phyloP scores from a whole-genome alignment of 2,329 filamentous ascomycete genomes.

The Mycogone perniciosa region DNA sequence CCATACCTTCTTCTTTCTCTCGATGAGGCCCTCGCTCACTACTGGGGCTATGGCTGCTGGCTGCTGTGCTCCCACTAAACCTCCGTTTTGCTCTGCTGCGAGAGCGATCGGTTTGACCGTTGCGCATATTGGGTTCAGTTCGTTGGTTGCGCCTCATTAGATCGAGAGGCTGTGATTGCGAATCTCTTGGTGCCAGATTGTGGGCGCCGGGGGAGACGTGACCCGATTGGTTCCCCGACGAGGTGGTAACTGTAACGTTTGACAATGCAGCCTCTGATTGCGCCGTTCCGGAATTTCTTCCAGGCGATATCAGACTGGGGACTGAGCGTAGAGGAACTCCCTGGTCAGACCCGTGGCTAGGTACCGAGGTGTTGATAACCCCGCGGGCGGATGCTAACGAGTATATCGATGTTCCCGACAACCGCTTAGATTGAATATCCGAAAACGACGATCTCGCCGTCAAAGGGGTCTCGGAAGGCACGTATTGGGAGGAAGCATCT shows the following conservation, averaged over 20 bases:
- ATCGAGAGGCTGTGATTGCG: constrained; percentile 36
- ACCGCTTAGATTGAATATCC: constrained; percentile 53
- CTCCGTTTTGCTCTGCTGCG: constrained; percentile 66
- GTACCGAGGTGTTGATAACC: constrained; percentile 42
- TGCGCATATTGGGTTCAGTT: constrained; percentile 32
- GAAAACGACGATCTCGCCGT: constrained; percentile 42
- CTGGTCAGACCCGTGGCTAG: constrained; percentile 46
- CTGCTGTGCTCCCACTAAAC: constrained; percentile 74
- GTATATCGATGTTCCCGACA: constrained; percentile 68
- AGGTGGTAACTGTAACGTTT: constrained; percentile 48
- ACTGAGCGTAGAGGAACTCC: constrained; percentile 35
- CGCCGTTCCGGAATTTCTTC: constrained; percentile 34
- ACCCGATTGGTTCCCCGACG: constrained; percentile 33
- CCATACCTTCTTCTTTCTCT: constrained; percentile 51
- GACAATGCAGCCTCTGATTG: constrained; percentile 47
- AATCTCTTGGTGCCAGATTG: constrained; percentile 41
- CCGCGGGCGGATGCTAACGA: constrained; percentile 58
- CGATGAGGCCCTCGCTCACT: constrained; percentile 56
- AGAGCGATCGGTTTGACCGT: constrained; percentile 47
- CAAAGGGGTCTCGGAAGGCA: constrained; percentile 41
- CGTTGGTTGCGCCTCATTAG: constrained; percentile 39
- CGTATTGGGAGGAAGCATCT: constrained; percentile 23
- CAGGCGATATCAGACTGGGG: constrained; percentile 41
- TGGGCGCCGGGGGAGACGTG: constrained; percentile 38
- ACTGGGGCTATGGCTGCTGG: constrained; percentile 74